Conservation (phyloP, 148 eudicot genomes). For the Camellia sinensis region DNA sequence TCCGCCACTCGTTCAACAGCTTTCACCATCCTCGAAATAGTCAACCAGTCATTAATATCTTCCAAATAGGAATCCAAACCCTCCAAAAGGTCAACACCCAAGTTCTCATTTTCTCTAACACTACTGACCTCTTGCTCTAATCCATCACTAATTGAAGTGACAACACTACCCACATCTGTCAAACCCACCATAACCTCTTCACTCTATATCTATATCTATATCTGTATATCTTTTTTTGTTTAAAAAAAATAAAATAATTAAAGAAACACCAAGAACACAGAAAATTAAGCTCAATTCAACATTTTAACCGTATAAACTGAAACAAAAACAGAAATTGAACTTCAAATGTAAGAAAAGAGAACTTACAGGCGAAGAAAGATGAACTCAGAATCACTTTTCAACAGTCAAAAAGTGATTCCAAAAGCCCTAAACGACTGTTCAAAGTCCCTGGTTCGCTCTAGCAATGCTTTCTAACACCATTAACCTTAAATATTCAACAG, state of each 20-base stretch:
- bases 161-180: slow-evolving; percentile 15
- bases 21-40: slow-evolving; percentile 71
- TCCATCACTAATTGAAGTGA: slow-evolving; percentile 20
- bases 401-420: neutral
- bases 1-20: slow-evolving; percentile 63
- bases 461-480: neutral
- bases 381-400: neutral
- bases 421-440: neutral
- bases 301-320: neutral
- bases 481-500: no score
- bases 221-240: no score
- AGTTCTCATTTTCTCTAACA: slow-evolving; percentile 29
- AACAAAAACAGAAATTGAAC: neutral
- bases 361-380: neutral
- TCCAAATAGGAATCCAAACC: slow-evolving; percentile 61
- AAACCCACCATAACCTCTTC: slow-evolving; percentile 23
- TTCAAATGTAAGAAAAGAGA: neutral
- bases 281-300: neutral
- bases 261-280: neutral
- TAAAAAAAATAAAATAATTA: no score
- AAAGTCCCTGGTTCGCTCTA: neutral
- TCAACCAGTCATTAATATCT: slow-evolving; percentile 63
- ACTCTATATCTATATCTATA: slow-evolving; percentile 29
- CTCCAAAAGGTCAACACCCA: slow-evolving; percentile 45
- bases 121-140: slow-evolving; percentile 6